phyloP scores from a whole-genome alignment of 768 basidiomycete genomes.

The Coprinellus aureogranulatus region DNA sequence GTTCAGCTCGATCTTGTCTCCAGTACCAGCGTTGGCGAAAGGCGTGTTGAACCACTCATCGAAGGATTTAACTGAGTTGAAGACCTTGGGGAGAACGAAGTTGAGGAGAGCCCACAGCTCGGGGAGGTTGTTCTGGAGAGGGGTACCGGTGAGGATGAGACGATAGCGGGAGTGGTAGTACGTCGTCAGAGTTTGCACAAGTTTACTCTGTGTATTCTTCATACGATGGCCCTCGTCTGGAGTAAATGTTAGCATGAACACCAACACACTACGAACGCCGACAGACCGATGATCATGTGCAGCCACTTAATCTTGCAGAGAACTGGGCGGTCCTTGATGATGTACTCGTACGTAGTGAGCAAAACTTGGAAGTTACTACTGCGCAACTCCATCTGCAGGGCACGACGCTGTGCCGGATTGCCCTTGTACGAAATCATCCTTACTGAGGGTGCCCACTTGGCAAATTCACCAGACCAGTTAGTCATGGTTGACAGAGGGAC shows the following conservation, averaged over 20 bases:
- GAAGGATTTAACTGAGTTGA: slow-evolving; percentile 99
- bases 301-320: slow-evolving; percentile 92
- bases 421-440: slow-evolving; percentile 87
- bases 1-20: slow-evolving; percentile 97
- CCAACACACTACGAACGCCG: slow-evolving; percentile 21
- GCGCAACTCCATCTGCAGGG: slow-evolving; percentile 74
- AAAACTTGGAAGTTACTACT: slow-evolving; percentile 86
- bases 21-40: slow-evolving; percentile 95
- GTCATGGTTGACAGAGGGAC: slow-evolving; percentile 96
- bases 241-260: slow-evolving; percentile 4
- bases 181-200: slow-evolving; percentile 84
- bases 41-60: slow-evolving; percentile 99
- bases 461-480: slow-evolving; percentile 95
- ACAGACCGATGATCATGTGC: slow-evolving; percentile 96
- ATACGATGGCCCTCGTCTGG: slow-evolving; percentile 94
- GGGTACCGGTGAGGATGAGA: slow-evolving; percentile 92
- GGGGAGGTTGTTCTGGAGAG: slow-evolving; percentile 94
- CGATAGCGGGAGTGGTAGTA: slow-evolving; percentile 93
- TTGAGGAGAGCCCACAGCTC: slow-evolving; percentile 95
- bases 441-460: slow-evolving; percentile 90
- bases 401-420: slow-evolving; percentile 78
- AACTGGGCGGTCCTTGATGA: slow-evolving; percentile 93
- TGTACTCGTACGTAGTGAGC: slow-evolving; percentile 94
- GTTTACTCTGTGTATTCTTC: slow-evolving; percentile 93
- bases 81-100: slow-evolving; percentile 92